Conservation (phyloP, 768 basidiomycete genomes). For the Ramaria rubella region DNA sequence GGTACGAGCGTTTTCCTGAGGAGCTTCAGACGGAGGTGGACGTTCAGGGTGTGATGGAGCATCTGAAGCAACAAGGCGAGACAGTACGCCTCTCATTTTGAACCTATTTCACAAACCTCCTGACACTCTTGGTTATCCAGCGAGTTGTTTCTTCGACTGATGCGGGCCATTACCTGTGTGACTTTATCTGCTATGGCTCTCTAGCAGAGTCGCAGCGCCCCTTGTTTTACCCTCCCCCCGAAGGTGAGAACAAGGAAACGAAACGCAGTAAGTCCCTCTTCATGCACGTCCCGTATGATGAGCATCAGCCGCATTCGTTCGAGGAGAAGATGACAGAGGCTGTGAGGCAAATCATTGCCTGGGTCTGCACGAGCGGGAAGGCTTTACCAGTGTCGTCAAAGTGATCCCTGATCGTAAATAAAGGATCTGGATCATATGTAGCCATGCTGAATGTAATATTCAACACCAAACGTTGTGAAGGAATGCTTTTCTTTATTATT, state of each 20-base stretch:
- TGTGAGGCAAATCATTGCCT: conserved; percentile 8
- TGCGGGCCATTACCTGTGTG: conserved; percentile 69
- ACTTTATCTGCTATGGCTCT: conserved; percentile 73
- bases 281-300: conserved; percentile 15
- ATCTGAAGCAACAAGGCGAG: conserved; percentile 44
- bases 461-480: too few species aligned
- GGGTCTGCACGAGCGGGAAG: conserved; percentile 9
- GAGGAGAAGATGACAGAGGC: conserved; percentile 8
- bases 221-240: background rate
- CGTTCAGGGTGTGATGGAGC: conserved; percentile 49
- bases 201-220: conserved; percentile 43
- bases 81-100: conserved; percentile 32
- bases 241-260: background rate
- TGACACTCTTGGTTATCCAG: conserved; percentile 27
- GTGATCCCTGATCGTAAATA: too few species aligned
- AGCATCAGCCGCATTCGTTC: background rate
- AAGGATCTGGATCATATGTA: too few species aligned
- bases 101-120: background rate
- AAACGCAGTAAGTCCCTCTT: conserved; percentile 15
- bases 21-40: conserved; percentile 57
- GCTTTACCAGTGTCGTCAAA: background rate
- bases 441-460: too few species aligned
- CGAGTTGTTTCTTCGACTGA: conserved; percentile 69
- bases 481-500: too few species aligned
- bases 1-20: conserved; percentile 50